Evolutionary conservation across 1,284 basidiomycete species (phyloP), one percentile per base, ranked within the genome.

Genomic region (Golubevia sp.): DNA sequence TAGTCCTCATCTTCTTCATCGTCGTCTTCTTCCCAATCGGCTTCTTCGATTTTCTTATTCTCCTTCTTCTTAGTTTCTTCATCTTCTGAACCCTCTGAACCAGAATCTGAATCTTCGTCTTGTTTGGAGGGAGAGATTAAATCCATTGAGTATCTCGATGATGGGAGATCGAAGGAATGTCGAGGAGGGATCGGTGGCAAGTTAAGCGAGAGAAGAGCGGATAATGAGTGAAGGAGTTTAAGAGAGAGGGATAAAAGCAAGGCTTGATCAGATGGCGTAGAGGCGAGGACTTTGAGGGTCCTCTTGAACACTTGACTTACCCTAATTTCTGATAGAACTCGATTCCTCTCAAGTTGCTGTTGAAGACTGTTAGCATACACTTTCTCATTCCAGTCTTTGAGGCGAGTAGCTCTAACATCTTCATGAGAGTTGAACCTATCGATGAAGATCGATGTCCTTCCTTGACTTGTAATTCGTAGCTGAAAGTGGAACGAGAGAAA

Each of bases 391-490:
- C 30, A 18, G 57, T 52, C 20, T 21, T 5, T 5, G 27, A 44
- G 20, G 34, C 44, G 8, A 49, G 30, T 18, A 25, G 44, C 44
- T 58, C 44, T 11, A 58, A 30, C 24, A 49, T 50, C 5, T 52
- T 15, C 57, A 49, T 58, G 2, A 58, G 21, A 11, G 53, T 5
- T 4, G 27, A n/a, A 6, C 57, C 57, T 6, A 58, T n/a, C 6
- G 38, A 34, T 7, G 1, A 20, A 2, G 49, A 49, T 48, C 49
- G 57, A 18, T 49, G 49, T 3, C 1, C 21, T 3, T 15, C 15
- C 4, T 34, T 1, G 5, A 58, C 25, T 24, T 58, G 57, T 15
- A 58, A 44, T 21, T 58, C 57, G 44, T 58, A 58, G 57, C 57
- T 58, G 57, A 21, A 20, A 3, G 30, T 13, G 27, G 56, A 11